A percentile compares a stretch with the other conserved stretches of the same genome.
Evolutionary conservation across 805 yeast genomes (phyloP).

Genomic region (Yamadazyma ubonensis): DNA sequence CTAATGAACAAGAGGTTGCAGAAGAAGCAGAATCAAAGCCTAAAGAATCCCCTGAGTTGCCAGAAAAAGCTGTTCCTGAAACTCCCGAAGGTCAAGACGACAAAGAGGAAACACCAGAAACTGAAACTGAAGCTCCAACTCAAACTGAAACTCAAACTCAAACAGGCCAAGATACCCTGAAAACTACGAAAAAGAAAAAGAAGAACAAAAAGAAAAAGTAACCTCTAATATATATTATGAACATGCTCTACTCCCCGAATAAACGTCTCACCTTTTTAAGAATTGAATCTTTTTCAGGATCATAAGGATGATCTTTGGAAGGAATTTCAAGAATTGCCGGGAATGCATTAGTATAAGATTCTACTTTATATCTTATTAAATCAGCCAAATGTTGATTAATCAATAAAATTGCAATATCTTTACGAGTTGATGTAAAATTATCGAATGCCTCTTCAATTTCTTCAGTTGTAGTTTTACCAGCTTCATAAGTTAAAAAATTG

Average conservation of each 20-base stretch:
- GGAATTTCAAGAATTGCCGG: slow-evolving; percentile 97
- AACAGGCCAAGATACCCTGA: not conserved
- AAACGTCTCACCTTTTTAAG: slow-evolving; percentile 90
- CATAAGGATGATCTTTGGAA: slow-evolving; percentile 97
- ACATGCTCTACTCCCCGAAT: slow-evolving; percentile 71
- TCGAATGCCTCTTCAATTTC: slow-evolving; percentile 75
- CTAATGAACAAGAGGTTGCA: slow-evolving; percentile 29
- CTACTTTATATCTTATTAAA: slow-evolving; percentile 77
- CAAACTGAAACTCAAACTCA: too few species aligned
- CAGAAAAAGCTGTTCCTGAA: slow-evolving; percentile 1
- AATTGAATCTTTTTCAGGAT: slow-evolving; percentile 96
- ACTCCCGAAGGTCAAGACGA: not conserved
- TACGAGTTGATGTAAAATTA: slow-evolving; percentile 66
- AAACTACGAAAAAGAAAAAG: slow-evolving; percentile 6
- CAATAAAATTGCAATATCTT: slow-evolving; percentile 88
- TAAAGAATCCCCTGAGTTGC: slow-evolving; percentile 6
- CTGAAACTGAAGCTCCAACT: not conserved
- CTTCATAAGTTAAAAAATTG: slow-evolving; percentile 78
- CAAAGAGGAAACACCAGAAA: slow-evolving; percentile 6
- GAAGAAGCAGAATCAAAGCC: slow-evolving; percentile 20
- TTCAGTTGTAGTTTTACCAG: slow-evolving; percentile 73
- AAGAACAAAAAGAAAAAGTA: slow-evolving; percentile 27
- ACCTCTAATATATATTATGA: slow-evolving; percentile 12
- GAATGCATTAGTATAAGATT: slow-evolving; percentile 82
- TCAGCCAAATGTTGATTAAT: slow-evolving; percentile 96